These are phyloP conservation scores for Solanum tacnaense DNA, from an alignment of 257 asterid genomes.

Conservation along the genomic window DNA sequence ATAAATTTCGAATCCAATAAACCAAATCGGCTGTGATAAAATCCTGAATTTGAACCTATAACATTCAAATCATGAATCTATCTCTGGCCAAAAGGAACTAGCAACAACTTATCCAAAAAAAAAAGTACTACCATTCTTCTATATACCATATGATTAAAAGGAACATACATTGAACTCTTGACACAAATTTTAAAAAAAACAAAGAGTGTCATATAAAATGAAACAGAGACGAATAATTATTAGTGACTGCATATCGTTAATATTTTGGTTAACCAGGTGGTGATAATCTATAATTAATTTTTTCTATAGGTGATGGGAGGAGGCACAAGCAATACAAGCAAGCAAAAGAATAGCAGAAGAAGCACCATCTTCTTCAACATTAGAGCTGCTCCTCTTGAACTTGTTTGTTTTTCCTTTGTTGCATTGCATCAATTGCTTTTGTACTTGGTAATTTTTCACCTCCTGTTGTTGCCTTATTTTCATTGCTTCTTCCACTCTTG, in stretches of 20 bases:
- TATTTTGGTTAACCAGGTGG: neutral
- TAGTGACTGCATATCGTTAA: neutral
- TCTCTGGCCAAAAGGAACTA: neutral
- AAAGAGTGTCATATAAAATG: neutral
- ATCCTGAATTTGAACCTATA: neutral
- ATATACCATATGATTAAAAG: neutral
- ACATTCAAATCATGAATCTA: neutral
- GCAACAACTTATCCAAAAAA: neutral
- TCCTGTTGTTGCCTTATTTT: conserved; percentile 19
- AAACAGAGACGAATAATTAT: neutral
- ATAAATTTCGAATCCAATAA: neutral
- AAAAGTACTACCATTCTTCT: neutral
- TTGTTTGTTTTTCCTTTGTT: conserved; percentile 50
- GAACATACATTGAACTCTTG: neutral
- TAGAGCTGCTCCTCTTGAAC: conserved; percentile 63
- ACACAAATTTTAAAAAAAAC: neutral
- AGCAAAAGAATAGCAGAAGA: conserved; percentile 62
- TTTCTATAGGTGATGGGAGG: conserved; percentile 1
- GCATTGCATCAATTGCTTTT: conserved; percentile 20
- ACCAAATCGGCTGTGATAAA: neutral
- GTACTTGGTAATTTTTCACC: neutral
- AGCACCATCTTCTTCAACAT: conserved; percentile 55
- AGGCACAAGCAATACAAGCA: conserved; percentile 63
- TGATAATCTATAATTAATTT: neutral
- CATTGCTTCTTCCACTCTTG: conserved; percentile 33